phyloP scores from a whole-genome alignment of 1,284 basidiomycete species.

The Omphalotus olearius region DNA sequence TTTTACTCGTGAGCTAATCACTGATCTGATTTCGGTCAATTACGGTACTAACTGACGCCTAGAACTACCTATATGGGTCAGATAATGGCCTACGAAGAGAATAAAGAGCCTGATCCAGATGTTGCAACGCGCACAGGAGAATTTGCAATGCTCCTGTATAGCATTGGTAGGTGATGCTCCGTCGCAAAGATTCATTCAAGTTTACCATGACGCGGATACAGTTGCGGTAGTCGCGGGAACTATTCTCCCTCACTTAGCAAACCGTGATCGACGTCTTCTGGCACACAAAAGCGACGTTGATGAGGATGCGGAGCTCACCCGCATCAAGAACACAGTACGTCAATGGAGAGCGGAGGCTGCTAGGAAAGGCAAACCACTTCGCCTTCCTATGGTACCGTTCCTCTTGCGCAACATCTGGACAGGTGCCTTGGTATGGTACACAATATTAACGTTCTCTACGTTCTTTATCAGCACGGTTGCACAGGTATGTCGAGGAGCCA shows the following conservation, averaged over 20 bases:
- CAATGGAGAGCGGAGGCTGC: slow-evolving; percentile 82
- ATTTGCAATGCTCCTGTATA: slow-evolving; percentile 88
- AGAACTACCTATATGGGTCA: slow-evolving; percentile 91
- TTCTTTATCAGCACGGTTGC: slow-evolving; percentile 78
- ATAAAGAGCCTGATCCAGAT: slow-evolving; percentile 71
- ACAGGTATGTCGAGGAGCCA: slow-evolving; percentile 39
- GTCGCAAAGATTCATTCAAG: background rate
- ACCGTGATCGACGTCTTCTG: slow-evolving; percentile 74
- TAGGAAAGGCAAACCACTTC: slow-evolving; percentile 64
- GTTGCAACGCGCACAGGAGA: slow-evolving; percentile 83
- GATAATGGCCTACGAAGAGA: slow-evolving; percentile 79
- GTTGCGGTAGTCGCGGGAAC: slow-evolving; percentile 84
- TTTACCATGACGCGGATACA: slow-evolving; percentile 25
- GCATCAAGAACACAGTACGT: slow-evolving; percentile 66
- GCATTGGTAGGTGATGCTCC: slow-evolving; percentile 56
- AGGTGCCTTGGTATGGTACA: slow-evolving; percentile 77
- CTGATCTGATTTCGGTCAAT: background rate
- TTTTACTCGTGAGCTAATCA: slow-evolving; percentile 73
- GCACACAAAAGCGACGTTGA: slow-evolving; percentile 66
- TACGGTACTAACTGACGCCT: slow-evolving; percentile 8
- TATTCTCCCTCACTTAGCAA: slow-evolving; percentile 78
- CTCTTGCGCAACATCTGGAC: slow-evolving; percentile 92
- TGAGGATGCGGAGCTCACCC: slow-evolving; percentile 66
- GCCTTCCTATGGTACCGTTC: slow-evolving; percentile 81
- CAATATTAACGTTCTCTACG: slow-evolving; percentile 72